Percentiles rank a stretch among this genome's conserved stretches.
Conservation (phyloP, 2,329 filamentous ascomycete species). For the Hypomyces perniciosus region DNA sequence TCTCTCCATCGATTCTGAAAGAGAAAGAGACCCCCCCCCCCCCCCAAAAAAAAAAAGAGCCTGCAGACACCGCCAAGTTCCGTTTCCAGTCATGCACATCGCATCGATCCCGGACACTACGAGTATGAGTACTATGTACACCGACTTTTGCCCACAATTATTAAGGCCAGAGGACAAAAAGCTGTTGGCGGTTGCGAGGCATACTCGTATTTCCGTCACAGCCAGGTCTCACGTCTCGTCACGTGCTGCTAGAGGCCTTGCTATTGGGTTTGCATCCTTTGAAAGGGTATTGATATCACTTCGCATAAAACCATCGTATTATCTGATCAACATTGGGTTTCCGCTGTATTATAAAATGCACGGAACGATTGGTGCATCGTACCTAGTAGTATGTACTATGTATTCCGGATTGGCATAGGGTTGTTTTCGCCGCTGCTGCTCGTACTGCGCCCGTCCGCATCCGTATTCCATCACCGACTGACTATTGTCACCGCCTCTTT, state of each 20-base stretch:
- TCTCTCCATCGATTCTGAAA: no score
- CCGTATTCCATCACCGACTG: neutral
- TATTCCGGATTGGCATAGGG: no score
- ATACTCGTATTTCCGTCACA: constrained; percentile 6
- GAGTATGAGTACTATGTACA: constrained; percentile 1
- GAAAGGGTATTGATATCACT: neutral
- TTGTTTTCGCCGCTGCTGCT: neutral
- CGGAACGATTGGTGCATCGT: no score
- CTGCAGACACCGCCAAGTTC: neutral
- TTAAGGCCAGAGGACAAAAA: neutral
- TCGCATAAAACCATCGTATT: no score
- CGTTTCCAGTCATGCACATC: neutral
- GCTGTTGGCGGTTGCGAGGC: constrained; percentile 5
- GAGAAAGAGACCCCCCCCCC: neutral
- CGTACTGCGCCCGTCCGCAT: neutral
- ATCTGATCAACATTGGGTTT: no score
- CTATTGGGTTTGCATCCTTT: neutral
- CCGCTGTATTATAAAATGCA: no score
- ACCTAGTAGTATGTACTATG: no score
- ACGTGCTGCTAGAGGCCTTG: neutral
- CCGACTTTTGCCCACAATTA: constrained; percentile 7
- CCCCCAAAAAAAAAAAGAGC: neutral
- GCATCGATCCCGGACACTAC: neutral
- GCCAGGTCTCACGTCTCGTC: neutral
- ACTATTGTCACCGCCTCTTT: neutral